phyloP scores from a whole-genome alignment of 768 basidiomycete species.

The Rhizopogon sp. region DNA sequence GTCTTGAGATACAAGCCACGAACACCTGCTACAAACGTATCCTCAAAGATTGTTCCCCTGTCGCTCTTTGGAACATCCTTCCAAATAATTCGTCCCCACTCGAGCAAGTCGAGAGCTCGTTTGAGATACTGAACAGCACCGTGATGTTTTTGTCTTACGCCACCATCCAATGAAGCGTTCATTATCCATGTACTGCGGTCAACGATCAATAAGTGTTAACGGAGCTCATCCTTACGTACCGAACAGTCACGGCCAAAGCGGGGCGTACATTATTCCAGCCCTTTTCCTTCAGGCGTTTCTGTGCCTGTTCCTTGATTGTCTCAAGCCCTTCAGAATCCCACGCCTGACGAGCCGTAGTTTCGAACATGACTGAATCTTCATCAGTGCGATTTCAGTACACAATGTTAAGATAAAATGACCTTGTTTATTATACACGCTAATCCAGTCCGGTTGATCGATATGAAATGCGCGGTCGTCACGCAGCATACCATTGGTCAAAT shows the following conservation, averaged over 20 bases:
- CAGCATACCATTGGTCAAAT: constrained; percentile 21
- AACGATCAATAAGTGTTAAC: neutral
- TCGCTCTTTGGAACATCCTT: constrained; percentile 8
- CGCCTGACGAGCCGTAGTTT: constrained; percentile 9
- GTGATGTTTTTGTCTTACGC: neutral
- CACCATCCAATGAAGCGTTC: constrained; percentile 6
- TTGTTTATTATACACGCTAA: constrained; percentile 17
- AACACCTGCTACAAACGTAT: constrained; percentile 15
- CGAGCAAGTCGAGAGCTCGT: constrained; percentile 10
- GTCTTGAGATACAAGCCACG: constrained; percentile 7
- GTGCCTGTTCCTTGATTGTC: constrained; percentile 16
- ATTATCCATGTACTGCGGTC: constrained; percentile 16
- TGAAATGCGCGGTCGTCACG: constrained; percentile 21
- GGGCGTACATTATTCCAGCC: constrained; percentile 27
- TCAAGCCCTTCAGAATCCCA: constrained; percentile 12
- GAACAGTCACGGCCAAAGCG: constrained; percentile 33
- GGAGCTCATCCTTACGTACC: constrained; percentile 19
- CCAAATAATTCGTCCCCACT: constrained; percentile 12
- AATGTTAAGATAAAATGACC: constrained; percentile 4
- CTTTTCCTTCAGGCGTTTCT: constrained; percentile 11
- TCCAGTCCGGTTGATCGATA: constrained; percentile 13
- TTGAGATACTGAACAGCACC: constrained; percentile 7
- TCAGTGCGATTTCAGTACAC: neutral
- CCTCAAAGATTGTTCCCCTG: constrained; percentile 14
- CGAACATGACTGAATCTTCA: constrained; percentile 13